Evolutionary conservation across 163 green algal species (phyloP).

Genomic region (Scenedesmus sp.): DNA sequence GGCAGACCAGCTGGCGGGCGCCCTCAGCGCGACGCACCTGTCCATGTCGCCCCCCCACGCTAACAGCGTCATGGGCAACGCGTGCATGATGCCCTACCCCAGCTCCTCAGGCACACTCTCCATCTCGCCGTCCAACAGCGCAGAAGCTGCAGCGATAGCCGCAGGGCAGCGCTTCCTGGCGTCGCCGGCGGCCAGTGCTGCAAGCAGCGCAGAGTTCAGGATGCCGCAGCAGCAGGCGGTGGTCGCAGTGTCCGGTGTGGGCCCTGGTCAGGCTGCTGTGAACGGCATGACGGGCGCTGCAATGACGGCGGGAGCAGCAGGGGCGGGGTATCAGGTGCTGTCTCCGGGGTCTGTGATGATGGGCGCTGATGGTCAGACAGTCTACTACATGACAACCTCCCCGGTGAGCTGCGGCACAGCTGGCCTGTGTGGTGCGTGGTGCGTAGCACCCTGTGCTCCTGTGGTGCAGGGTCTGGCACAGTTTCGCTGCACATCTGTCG

Average conservation of each 20-base stretch:
- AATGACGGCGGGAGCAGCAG: not conserved
- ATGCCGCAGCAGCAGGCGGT: not conserved
- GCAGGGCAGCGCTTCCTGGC: not conserved
- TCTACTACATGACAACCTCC: conserved; percentile 22
- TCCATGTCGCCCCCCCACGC: not conserved
- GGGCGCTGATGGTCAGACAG: not conserved
- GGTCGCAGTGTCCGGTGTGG: not conserved
- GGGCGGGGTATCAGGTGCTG: not conserved
- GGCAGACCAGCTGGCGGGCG: conserved; percentile 23
- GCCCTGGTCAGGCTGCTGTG: not conserved
- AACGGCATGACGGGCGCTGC: not conserved
- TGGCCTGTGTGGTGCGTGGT: not conserved
- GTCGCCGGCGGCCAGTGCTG: not conserved
- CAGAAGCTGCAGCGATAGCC: not conserved
- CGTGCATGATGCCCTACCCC: not conserved
- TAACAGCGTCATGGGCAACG: not conserved
- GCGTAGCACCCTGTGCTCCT: no score
- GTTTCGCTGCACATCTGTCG: no score
- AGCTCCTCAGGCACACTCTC: not conserved
- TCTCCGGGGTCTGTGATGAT: not conserved
- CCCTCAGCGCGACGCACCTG: not conserved
- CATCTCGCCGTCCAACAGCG: not conserved
- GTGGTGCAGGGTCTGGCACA: no score
- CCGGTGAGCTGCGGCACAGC: not conserved
- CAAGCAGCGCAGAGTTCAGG: not conserved